A percentile compares a stretch with the other conserved stretches of the same genome.
Evolutionary conservation across 176 grass and related monocot species (phyloP).

Genomic region (Leersia perrieri): DNA sequence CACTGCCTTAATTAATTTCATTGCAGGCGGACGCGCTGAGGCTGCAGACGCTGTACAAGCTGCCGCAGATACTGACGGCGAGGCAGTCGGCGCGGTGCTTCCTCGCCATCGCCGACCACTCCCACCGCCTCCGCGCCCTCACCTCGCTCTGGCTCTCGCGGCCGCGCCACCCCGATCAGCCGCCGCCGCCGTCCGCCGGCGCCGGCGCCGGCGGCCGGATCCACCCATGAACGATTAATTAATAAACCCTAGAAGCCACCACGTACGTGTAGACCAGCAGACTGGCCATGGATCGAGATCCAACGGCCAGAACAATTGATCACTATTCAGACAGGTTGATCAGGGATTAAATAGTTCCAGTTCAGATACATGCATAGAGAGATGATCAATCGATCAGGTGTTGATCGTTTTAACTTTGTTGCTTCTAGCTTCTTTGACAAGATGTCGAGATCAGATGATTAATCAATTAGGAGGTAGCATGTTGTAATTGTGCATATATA

Average conservation of each 20-base stretch:
- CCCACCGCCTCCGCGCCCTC: constrained; percentile 60
- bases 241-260: not conserved
- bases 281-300: not conserved
- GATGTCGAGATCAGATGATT: not conserved
- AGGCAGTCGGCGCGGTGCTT: constrained; percentile 47
- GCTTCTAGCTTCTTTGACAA: constrained; percentile 9
- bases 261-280: not conserved
- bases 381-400: not conserved
- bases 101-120: constrained; percentile 66
- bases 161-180: constrained; percentile 25
- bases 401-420: not conserved
- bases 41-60: constrained; percentile 53
- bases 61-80: constrained; percentile 55
- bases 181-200: not conserved
- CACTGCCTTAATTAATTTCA: no score
- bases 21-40: constrained; percentile 61
- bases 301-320: not conserved
- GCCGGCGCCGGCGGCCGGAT: not conserved
- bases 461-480: not conserved
- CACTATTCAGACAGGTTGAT: not conserved
- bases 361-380: not conserved
- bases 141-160: constrained; percentile 57
- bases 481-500: not conserved
- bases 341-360: constrained; percentile 9
- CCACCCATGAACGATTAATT: not conserved